A percentile compares a stretch with the other conserved stretches of the same genome.
These are phyloP conservation scores for Centrapalus pauciflorus DNA, from an alignment of 129 eudicot genomes.

Conservation along the genomic window DNA sequence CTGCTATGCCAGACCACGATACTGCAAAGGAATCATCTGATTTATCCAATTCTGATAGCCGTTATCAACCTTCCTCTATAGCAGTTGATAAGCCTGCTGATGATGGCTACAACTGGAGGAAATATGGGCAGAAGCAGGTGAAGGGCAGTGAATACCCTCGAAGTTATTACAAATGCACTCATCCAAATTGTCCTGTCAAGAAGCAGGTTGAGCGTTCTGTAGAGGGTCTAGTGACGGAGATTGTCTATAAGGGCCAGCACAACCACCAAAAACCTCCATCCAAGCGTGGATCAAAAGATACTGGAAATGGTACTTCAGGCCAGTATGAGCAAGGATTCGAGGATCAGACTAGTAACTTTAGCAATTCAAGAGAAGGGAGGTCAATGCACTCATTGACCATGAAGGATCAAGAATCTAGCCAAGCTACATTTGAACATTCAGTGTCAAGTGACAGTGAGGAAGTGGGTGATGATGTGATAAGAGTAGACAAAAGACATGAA, in stretches of 20 bases:
- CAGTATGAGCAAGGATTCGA: constrained; percentile 39
- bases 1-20: constrained; percentile 28
- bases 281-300: constrained; percentile 64
- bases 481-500: constrained; percentile 49
- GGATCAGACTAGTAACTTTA: constrained; percentile 27
- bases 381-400: constrained; percentile 22
- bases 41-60: constrained; percentile 44
- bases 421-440: constrained; percentile 62
- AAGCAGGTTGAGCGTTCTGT: constrained; percentile 90
- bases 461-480: constrained; percentile 56
- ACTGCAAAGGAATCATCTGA: constrained; percentile 42
- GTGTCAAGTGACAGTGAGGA: constrained; percentile 88
- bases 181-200: constrained; percentile 73
- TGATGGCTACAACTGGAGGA: constrained; percentile 92
- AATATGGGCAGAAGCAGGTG: constrained; percentile 93
- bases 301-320: constrained; percentile 35
- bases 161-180: constrained; percentile 89
- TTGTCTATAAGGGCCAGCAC: constrained; percentile 88
- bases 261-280: constrained; percentile 74
- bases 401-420: constrained; percentile 78
- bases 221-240: constrained; percentile 82
- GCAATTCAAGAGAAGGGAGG: constrained; percentile 35
- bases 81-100: constrained; percentile 83
- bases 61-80: constrained; percentile 44
- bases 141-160: constrained; percentile 92